These are phyloP conservation scores for Heterobasidion parviporum DNA, from an alignment of 1,284 basidiomycete species.

Conservation along the genomic window DNA sequence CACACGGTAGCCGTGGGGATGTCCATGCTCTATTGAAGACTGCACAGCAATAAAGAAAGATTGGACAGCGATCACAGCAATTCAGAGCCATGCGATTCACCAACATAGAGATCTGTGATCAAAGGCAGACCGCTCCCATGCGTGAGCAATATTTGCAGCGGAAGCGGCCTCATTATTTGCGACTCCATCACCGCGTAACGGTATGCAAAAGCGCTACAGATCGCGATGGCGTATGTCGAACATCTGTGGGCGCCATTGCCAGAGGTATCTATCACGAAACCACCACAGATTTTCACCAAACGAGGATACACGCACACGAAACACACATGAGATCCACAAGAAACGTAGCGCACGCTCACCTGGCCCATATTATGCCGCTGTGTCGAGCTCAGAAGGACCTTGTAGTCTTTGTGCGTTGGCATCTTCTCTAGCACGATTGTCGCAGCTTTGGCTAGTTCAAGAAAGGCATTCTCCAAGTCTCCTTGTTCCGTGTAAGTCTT, in stretches of 20 bases:
- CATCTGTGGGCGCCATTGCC: background rate
- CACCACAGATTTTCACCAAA: background rate
- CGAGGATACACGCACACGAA: background rate
- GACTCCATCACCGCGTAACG: too few relatives aligned
- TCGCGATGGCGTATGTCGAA: too few relatives aligned
- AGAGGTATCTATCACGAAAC: background rate
- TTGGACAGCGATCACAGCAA: too few relatives aligned
- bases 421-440: constrained; percentile 58
- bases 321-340: background rate
- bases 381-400: constrained; percentile 29
- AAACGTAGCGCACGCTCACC: constrained; percentile 33
- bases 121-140: too few relatives aligned
- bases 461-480: constrained; percentile 50
- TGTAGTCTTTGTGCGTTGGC: constrained; percentile 47
- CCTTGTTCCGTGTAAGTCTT: constrained; percentile 31
- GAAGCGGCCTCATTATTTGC: too few relatives aligned
- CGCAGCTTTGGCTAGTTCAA: constrained; percentile 51
- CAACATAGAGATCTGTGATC: too few relatives aligned
- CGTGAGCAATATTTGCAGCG: too few relatives aligned
- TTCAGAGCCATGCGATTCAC: too few relatives aligned
- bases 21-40: too few relatives aligned
- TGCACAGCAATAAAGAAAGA: too few relatives aligned
- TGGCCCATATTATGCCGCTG: constrained; percentile 46
- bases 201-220: too few relatives aligned
- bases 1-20: too few relatives aligned